Evolutionary conservation across 495 filamentous ascomycete species (phyloP), one percentile per base, ranked within the genome.

Genomic region (Penicillium lividum): DNA sequence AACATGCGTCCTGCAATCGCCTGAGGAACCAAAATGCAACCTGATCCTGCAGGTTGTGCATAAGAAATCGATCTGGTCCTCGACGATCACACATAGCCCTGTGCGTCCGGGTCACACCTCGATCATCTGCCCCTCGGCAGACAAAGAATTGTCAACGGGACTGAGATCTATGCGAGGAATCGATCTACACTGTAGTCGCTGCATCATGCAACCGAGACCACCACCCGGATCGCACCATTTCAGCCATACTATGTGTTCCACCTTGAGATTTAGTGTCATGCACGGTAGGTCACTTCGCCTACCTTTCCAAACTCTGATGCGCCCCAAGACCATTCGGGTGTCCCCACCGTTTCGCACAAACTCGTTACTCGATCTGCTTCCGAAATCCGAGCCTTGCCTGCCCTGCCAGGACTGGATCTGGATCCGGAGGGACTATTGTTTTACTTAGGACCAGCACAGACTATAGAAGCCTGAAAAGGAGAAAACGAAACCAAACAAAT

Each of bases 271-370:
- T 61, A 65, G 61, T 57, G 60, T 47, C 28, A 65, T 68, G 64
- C 64, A 69, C 54, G 67, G 61, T 67, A 69, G 62, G 67, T 69
- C 67, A 67, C 64, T 51, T 67, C 55, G 53, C 45, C 59, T 63
- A 61, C 51, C 48, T 44, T 48, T 47, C 58, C 54, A 31, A 58
- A 53, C 38, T 16, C 11, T 40, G 38, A 40, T 40, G 38, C 38
- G n/a, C 38, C 38, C 38, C 13, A 40, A 40, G 13, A 40, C 38
- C 38, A 40, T 40, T 40, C 38, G 38, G 13, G 13, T n/a, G 51
- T 42, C 34, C 40, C 51, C 51, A 43, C 51, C 25, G 25, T 15
- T 33, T 6, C 34, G 13, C 15, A 16, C 38, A 40, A 40, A 40
- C 38, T 38, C 38, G 38, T n/a, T 40, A 5, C 15, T 40, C 7